phyloP scores from a whole-genome alignment of 495 filamentous ascomycete genomes.

The Podospora pseudocomata region DNA sequence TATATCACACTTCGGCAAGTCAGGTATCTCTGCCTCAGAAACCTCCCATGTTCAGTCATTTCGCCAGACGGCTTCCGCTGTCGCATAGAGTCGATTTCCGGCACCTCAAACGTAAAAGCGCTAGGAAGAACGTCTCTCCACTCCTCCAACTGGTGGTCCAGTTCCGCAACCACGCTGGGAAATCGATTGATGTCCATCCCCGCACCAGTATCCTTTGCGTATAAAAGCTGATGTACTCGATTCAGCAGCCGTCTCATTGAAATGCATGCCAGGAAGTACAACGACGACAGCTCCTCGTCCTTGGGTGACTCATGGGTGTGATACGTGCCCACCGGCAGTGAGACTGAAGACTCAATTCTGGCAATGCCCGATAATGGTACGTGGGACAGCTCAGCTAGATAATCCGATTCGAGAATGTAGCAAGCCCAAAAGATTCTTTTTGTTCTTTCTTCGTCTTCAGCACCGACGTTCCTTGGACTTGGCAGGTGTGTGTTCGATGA shows the following conservation, averaged over 20 bases:
- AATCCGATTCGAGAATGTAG: constrained; percentile 45
- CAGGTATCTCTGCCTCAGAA: constrained; percentile 45
- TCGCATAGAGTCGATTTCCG: constrained; percentile 19
- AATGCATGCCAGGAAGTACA: constrained; percentile 32
- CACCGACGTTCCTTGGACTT: neutral
- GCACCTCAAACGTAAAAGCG: constrained; percentile 36
- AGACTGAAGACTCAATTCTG: constrained; percentile 43
- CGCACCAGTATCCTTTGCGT: constrained; percentile 27
- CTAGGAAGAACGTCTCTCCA: constrained; percentile 43
- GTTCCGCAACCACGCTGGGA: constrained; percentile 39
- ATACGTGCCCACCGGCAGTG: constrained; percentile 33
- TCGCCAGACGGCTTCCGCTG: neutral
- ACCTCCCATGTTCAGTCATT: constrained; percentile 35
- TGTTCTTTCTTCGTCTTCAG: constrained; percentile 40
- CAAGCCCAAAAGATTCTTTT: constrained; percentile 49
- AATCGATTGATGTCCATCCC: constrained; percentile 38
- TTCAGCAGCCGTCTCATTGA: constrained; percentile 29
- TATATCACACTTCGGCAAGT: constrained; percentile 48
- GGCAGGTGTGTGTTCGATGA: neutral
- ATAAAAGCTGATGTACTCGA: constrained; percentile 27
- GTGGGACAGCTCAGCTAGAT: constrained; percentile 38
- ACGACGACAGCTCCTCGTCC: constrained; percentile 25
- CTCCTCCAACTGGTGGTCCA: constrained; percentile 43
- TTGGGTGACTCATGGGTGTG: constrained; percentile 21
- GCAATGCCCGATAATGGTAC: constrained; percentile 44